These are phyloP conservation scores for Chaetomium globosum DNA, from an alignment of 2,329 filamentous ascomycete species.

Conservation along the genomic window DNA sequence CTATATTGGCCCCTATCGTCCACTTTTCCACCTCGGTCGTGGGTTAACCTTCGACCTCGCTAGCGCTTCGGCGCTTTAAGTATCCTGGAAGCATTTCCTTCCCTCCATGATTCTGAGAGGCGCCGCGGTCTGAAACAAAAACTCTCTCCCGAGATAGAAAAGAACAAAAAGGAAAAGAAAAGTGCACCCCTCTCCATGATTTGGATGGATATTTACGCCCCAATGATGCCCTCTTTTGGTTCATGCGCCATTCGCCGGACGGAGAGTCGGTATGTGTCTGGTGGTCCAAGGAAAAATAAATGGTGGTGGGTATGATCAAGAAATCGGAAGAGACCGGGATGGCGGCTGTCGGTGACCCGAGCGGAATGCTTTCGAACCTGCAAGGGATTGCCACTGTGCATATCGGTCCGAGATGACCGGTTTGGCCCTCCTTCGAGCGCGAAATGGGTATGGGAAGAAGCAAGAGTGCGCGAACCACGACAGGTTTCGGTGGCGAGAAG, in stretches of 20 bases:
- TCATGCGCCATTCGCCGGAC: slow-evolving; percentile 49
- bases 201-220: slow-evolving; percentile 37
- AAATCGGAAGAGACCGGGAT: slow-evolving; percentile 24
- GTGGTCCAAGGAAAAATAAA: slow-evolving; percentile 25
- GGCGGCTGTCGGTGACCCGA: slow-evolving; percentile 18
- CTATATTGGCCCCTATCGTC: not conserved
- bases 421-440: slow-evolving; percentile 10
- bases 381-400: slow-evolving; percentile 32
- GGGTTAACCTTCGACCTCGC: not conserved
- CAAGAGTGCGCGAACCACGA: not conserved
- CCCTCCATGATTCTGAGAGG: not conserved
- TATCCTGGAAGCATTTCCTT: not conserved
- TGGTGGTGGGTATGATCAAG: slow-evolving; percentile 34
- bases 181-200: slow-evolving; percentile 15
- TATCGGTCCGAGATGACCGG: slow-evolving; percentile 17
- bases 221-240: slow-evolving; percentile 42
- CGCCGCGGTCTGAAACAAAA: slow-evolving; percentile 5
- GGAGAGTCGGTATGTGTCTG: slow-evolving; percentile 36
- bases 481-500: not conserved
- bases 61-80: not conserved
- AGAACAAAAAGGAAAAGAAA: slow-evolving; percentile 25
- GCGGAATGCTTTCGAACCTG: slow-evolving; percentile 11
- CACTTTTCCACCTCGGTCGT: not conserved
- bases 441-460: not conserved
- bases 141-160: slow-evolving; percentile 13